These are phyloP conservation scores for Phytophthora pini DNA, from an alignment of 352 stramenopile genomes.

Conservation along the genomic window DNA sequence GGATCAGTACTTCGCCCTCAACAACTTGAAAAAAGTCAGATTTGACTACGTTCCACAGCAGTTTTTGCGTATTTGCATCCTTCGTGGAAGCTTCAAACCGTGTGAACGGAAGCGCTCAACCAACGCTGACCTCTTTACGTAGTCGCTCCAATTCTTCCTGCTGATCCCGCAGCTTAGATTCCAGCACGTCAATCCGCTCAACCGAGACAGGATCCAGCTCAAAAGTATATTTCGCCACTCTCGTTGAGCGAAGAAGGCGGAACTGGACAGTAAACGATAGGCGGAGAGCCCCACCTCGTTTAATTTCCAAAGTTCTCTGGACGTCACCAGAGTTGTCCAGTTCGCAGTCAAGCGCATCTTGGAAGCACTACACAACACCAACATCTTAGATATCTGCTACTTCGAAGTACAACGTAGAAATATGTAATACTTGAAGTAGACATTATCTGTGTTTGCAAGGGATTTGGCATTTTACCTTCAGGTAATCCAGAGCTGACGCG, in stretches of 20 bases:
- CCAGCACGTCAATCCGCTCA: conserved; percentile 25
- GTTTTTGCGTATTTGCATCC: neutral
- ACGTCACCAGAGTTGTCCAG: conserved; percentile 5
- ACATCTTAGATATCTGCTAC: neutral
- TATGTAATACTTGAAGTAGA: too few species aligned
- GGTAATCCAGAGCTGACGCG: conserved; percentile 11
- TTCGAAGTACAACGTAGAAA: neutral
- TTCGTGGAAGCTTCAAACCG: neutral
- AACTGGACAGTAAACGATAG: conserved; percentile 17
- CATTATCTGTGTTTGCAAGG: neutral
- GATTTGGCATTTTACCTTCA: conserved; percentile 2
- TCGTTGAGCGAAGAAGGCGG: conserved; percentile 7
- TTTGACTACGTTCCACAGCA: neutral
- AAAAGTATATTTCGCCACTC: conserved; percentile 20
- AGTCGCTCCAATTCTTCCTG: conserved; percentile 6
- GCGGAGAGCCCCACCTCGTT: neutral
- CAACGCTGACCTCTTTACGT: neutral
- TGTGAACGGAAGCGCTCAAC: neutral
- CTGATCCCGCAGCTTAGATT: conserved; percentile 18
- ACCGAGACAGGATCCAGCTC: conserved; percentile 20
- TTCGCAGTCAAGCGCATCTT: conserved; percentile 14
- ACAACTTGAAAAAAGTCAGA: neutral
- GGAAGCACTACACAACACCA: conserved; percentile 25
- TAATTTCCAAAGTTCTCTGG: conserved; percentile 4
- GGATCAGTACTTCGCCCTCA: neutral